Conservation (phyloP, 2,329 filamentous ascomycete species). For the Alternaria postmessia region DNA sequence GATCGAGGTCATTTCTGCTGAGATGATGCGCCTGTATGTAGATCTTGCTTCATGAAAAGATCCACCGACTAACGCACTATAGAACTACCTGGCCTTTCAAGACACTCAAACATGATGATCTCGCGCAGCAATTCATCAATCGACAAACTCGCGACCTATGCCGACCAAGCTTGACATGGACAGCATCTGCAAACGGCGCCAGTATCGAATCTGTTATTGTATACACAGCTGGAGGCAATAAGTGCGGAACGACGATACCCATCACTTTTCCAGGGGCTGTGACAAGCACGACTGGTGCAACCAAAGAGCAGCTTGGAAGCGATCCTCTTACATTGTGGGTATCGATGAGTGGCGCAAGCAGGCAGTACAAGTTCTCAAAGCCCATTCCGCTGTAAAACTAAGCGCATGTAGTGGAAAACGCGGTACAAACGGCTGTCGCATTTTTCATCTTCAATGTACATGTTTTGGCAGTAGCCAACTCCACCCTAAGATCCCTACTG, state of each 20-base stretch:
- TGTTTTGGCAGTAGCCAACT: neutral
- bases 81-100: slow-evolving; percentile 61
- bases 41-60: neutral
- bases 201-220: slow-evolving; percentile 62
- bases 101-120: slow-evolving; percentile 65
- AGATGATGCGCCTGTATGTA: slow-evolving; percentile 60
- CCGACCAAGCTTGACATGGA: slow-evolving; percentile 59
- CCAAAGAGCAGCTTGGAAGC: slow-evolving; percentile 62
- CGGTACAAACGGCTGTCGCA: neutral
- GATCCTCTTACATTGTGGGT: slow-evolving; percentile 53
- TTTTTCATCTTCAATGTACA: slow-evolving; percentile 14
- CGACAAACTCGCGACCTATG: slow-evolving; percentile 64
- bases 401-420: neutral
- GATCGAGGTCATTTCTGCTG: slow-evolving; percentile 63
- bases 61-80: slow-evolving; percentile 10
- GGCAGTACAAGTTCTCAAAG: slow-evolving; percentile 45
- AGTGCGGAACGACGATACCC: slow-evolving; percentile 61
- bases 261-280: slow-evolving; percentile 62
- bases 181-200: slow-evolving; percentile 52
- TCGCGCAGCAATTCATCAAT: slow-evolving; percentile 60
- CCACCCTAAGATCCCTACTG: neutral
- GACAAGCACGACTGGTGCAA: slow-evolving; percentile 54
- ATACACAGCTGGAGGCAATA: slow-evolving; percentile 57
- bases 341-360: slow-evolving; percentile 46
- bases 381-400: slow-evolving; percentile 34